Evolutionary conservation across 805 yeast genomes (phyloP).

Genomic region (Schwanniomyces vanrijiae): DNA sequence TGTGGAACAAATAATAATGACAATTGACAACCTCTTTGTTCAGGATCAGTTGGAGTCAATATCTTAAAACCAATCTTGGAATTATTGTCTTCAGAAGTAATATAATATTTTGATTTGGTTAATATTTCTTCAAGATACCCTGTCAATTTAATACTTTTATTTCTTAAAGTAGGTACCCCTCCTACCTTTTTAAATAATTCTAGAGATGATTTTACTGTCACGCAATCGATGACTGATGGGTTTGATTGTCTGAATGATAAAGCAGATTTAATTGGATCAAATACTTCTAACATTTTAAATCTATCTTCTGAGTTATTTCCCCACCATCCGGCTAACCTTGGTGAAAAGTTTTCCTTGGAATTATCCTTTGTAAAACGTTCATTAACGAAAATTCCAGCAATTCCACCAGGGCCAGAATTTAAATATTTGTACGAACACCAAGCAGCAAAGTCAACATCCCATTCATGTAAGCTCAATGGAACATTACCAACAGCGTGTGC

Average conservation of each 20-base stretch:
- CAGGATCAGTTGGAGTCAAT: conserved; percentile 62
- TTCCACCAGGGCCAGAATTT: conserved; percentile 92
- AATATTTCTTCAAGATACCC: conserved; percentile 52
- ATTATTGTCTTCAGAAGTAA: conserved; percentile 17
- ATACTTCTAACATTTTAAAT: conserved; percentile 75
- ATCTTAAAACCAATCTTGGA: conserved; percentile 54
- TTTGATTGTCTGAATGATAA: conserved; percentile 87
- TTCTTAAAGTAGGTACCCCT: conserved; percentile 59
- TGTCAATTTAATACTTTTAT: conserved; percentile 60
- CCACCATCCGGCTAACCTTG: conserved; percentile 97
- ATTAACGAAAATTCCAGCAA: conserved; percentile 83
- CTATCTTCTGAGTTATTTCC: conserved; percentile 73
- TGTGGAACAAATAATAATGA: conserved; percentile 63
- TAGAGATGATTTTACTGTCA: conserved; percentile 66
- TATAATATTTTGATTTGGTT: conserved; percentile 45
- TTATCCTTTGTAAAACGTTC: conserved; percentile 42
- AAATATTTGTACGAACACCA: conserved; percentile 94
- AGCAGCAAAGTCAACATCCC: conserved; percentile 91
- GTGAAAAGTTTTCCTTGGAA: conserved; percentile 36
- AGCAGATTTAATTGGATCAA: conserved; percentile 83
- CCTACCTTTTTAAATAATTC: conserved; percentile 60
- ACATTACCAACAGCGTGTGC: conserved; percentile 96
- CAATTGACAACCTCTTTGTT: conserved; percentile 77
- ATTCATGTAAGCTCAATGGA: conserved; percentile 71
- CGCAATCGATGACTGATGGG: conserved; percentile 85